Conservation (phyloP, 1,284 basidiomycete species). For the Peniophora sp. region DNA sequence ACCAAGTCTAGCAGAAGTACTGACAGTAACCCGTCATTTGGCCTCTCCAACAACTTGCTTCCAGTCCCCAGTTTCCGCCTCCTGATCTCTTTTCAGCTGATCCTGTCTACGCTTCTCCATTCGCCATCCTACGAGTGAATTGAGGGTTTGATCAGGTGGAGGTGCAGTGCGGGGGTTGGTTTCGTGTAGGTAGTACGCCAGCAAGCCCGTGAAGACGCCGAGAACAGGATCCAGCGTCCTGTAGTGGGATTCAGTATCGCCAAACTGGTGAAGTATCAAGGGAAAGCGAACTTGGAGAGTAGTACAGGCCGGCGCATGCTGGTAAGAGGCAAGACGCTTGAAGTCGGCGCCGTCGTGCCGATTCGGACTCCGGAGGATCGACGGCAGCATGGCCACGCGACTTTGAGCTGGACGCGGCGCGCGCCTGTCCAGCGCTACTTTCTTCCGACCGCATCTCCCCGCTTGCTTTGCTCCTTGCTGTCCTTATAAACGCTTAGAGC, state of each 20-base stretch:
- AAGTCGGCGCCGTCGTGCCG: too few species aligned
- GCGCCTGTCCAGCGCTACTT: neutral
- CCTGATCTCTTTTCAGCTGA: neutral
- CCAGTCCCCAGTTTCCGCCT: too few species aligned
- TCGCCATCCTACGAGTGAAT: slow-evolving; percentile 65
- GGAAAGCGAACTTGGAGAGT: slow-evolving; percentile 14
- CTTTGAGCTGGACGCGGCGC: too few species aligned
- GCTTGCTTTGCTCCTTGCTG: slow-evolving; percentile 4
- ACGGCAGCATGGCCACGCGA: too few species aligned
- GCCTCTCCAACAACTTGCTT: too few species aligned
- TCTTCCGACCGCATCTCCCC: neutral
- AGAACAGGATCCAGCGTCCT: slow-evolving; percentile 68
- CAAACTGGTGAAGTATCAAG: neutral
- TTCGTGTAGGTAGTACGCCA: slow-evolving; percentile 82
- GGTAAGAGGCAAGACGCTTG: neutral
- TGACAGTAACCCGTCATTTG: too few species aligned
- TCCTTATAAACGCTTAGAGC: slow-evolving; percentile 4
- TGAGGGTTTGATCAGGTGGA: slow-evolving; percentile 55
- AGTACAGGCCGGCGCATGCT: slow-evolving; percentile 6
- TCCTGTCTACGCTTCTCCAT: slow-evolving; percentile 8
- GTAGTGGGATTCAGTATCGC: neutral
- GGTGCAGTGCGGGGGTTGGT: slow-evolving; percentile 75
- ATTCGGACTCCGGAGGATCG: too few species aligned
- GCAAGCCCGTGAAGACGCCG: slow-evolving; percentile 74
- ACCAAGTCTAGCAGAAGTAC: too few species aligned